Evolutionary conservation across 208 protist species (phyloP).

Genomic region (Crithidia expoeki): DNA sequence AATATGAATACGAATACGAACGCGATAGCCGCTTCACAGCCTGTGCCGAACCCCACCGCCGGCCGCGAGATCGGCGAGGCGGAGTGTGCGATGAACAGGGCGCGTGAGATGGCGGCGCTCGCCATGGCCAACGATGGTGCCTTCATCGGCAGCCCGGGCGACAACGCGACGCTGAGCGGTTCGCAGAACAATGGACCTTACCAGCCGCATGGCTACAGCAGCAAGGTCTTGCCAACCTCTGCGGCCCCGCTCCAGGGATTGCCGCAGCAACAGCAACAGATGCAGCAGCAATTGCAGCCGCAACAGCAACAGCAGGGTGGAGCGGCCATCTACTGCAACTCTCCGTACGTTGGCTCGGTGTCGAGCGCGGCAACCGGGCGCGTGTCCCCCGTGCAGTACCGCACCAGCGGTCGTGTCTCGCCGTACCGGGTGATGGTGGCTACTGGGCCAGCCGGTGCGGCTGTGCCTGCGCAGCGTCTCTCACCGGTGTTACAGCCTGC

Average conservation of each 20-base stretch:
- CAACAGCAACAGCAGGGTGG: slow-evolving; percentile 5
- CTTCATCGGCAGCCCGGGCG: slow-evolving; percentile 21
- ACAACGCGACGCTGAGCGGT: slow-evolving; percentile 19
- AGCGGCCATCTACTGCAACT: slow-evolving; percentile 15
- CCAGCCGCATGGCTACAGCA: background rate
- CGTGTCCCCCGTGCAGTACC: slow-evolving; percentile 33
- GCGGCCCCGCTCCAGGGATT: background rate
- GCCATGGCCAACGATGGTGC: slow-evolving; percentile 30
- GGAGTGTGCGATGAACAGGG: slow-evolving; percentile 36
- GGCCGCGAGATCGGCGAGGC: slow-evolving; percentile 26
- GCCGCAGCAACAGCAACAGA: slow-evolving; percentile 12
- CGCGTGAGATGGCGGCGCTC: slow-evolving; percentile 36
- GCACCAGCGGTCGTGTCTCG: slow-evolving; percentile 34
- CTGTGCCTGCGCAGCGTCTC: slow-evolving; percentile 27
- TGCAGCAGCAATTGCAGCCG: background rate
- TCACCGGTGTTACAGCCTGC: slow-evolving; percentile 19
- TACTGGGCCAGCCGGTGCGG: slow-evolving; percentile 11
- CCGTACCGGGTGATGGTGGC: slow-evolving; percentile 35
- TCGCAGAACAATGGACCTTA: slow-evolving; percentile 12
- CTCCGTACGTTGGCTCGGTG: slow-evolving; percentile 17
- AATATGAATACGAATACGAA: background rate
- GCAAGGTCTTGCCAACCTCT: background rate
- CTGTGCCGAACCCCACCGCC: background rate
- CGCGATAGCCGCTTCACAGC: background rate
- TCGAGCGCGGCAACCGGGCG: slow-evolving; percentile 11